Base-by-base conservation (phyloP, 2,329 filamentous ascomycete species). In the Tolypocladium nubicola region DNA sequence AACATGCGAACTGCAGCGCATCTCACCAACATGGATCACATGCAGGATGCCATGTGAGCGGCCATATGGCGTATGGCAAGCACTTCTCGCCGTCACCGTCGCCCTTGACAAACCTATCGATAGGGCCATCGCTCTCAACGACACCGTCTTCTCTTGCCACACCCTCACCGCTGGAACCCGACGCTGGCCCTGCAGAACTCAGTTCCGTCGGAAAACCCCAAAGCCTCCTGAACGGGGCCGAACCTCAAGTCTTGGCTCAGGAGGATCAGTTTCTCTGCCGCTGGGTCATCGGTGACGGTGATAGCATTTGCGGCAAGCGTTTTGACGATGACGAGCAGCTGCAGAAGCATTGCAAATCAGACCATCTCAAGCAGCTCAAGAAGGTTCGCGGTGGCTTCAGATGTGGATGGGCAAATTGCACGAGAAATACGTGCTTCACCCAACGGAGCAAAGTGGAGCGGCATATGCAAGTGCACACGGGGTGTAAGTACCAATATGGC, bases 381-480 rank as follows among this genome's bases (percentile, higher is more conserved):
- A 79, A 79, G 60, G 69, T 70, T 4, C 65, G 67, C 3, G 67
- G 70, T 16, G 79, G 79, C 2, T 83, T 79, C 58, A 66, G 70
- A n/a, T 85, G 82, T 63, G 71, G 70, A 45, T 87, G 84, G 84
- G 68, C 75, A 16, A 76, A 74, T 47, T 87, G 84, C 67, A 72
- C 71, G 39, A 78, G 83, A 40, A 71, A 77, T 40, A 73, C 74
- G 5, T 76, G 78, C 19, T 86, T 86, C 60, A 75, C 75, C 2
- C 82, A 84, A 63, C 76, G 81, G 63, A 83, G 81, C 66, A 87
- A 87, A 65, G 73, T 87, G 21, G 83, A 85, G 61, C 75, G 84
- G 50, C 84, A 87, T 64, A 77, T 86, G 68, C 82, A 85, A 62
- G 83, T 80, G 2, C 84, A 87, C 65, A 86, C 84, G 19, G 82